Percentiles rank a stretch among this genome's conserved stretches.
Evolutionary conservation across 2,329 filamentous ascomycete species (phyloP).

Genomic region (Graphilbum sp.): DNA sequence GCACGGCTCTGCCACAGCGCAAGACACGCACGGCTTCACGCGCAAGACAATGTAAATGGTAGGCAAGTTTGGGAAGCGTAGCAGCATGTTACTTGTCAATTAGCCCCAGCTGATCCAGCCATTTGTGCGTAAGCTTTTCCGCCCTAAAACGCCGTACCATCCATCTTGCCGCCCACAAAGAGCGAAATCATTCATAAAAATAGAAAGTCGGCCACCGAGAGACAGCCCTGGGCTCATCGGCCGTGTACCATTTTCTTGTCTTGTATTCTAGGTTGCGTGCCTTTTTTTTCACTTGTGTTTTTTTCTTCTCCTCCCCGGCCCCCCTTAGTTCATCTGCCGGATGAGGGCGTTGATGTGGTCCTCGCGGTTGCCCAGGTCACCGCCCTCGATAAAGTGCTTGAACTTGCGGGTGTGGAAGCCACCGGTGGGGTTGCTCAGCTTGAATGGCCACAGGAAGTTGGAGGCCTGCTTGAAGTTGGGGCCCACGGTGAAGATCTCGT

Average conservation of each 20-base stretch:
- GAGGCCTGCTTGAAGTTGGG: conserved; percentile 99
- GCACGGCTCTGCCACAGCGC: too few relatives aligned
- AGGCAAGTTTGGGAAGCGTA: too few relatives aligned
- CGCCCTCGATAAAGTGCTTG: conserved; percentile 97
- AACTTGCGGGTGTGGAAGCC: conserved; percentile 96
- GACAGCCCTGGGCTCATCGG: background rate
- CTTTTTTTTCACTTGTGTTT: background rate
- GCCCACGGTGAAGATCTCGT: conserved; percentile 97
- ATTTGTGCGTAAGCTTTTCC: conserved; percentile 3
- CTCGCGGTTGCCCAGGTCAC: conserved; percentile 97
- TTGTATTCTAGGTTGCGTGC: conserved; percentile 4
- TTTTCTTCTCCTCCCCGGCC: background rate
- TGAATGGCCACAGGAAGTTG: conserved; percentile 99
- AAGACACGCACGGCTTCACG: too few relatives aligned
- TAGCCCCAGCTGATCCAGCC: conserved; percentile 2
- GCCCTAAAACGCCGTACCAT: conserved; percentile 19
- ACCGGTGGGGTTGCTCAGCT: conserved; percentile 95
- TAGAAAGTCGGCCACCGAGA: background rate
- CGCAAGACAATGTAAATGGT: too few relatives aligned
- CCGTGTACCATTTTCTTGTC: background rate
- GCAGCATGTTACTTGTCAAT: background rate
- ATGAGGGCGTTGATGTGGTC: conserved; percentile 94
- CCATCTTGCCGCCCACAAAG: conserved; percentile 12
- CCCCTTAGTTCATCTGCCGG: conserved; percentile 99
- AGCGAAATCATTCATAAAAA: conserved; percentile 12